Conservation (phyloP, 352 stramenopile species). For the Phytophthora melonis region DNA sequence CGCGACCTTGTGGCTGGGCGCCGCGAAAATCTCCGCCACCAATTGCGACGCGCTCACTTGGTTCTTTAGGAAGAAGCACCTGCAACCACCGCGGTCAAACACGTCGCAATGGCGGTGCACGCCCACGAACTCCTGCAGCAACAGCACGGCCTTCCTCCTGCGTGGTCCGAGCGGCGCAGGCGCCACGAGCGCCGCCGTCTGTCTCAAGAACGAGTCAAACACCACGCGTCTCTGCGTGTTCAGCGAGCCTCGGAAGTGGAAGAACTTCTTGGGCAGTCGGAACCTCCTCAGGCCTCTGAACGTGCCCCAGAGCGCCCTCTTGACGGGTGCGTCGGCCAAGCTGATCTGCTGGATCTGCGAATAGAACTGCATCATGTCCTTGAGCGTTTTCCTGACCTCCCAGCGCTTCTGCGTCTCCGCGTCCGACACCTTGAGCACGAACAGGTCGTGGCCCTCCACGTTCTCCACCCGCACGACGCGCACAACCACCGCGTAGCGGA, state of each 20-base stretch:
- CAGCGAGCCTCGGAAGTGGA: constrained; percentile 61
- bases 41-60: constrained; percentile 55
- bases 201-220: constrained; percentile 77
- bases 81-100: constrained; percentile 50
- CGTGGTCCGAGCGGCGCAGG: constrained; percentile 66
- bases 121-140: constrained; percentile 70
- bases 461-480: constrained; percentile 55
- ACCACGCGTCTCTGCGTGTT: constrained; percentile 65
- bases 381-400: constrained; percentile 65
- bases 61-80: constrained; percentile 49
- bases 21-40: constrained; percentile 54
- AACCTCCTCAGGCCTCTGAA: constrained; percentile 58
- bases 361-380: constrained; percentile 73
- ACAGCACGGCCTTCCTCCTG: constrained; percentile 54
- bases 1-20: constrained; percentile 40
- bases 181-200: constrained; percentile 65
- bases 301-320: constrained; percentile 61
- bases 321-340: constrained; percentile 59
- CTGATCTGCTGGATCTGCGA: constrained; percentile 65
- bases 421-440: constrained; percentile 61
- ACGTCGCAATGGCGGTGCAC: constrained; percentile 58
- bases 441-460: constrained; percentile 43
- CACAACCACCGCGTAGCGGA: constrained; percentile 56
- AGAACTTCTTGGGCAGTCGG: constrained; percentile 62
- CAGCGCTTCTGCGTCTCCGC: constrained; percentile 66